Conservation (phyloP, 1,284 basidiomycete species). For the Apiotrichum gracile region DNA sequence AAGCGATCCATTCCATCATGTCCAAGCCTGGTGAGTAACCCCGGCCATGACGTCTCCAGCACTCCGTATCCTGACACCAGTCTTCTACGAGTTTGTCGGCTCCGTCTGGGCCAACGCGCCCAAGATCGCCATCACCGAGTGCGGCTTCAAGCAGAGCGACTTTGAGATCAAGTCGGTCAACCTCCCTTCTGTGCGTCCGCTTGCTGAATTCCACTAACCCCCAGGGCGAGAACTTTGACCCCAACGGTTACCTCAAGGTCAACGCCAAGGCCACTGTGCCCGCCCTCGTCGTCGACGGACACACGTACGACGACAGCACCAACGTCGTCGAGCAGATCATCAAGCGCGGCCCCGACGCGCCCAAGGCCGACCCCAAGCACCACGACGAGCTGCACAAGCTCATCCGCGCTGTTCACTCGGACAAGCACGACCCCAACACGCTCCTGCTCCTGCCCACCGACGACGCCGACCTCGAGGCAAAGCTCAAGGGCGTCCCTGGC, state of each 20-base stretch:
- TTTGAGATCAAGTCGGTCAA: slow-evolving; percentile 30
- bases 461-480: slow-evolving; percentile 54
- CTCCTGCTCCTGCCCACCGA: slow-evolving; percentile 51
- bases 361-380: slow-evolving; percentile 33
- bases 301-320: slow-evolving; percentile 8
- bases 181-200: slow-evolving; percentile 30
- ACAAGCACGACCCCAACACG: slow-evolving; percentile 57
- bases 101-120: slow-evolving; percentile 42
- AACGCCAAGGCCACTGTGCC: slow-evolving; percentile 58
- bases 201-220: not conserved
- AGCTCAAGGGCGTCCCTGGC: slow-evolving; percentile 46
- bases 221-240: slow-evolving; percentile 60
- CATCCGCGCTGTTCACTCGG: slow-evolving; percentile 52
- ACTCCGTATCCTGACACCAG: not conserved
- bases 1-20: not conserved
- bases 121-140: slow-evolving; percentile 38
- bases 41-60: too few relatives aligned
- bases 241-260: slow-evolving; percentile 53
- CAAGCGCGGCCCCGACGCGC: slow-evolving; percentile 48
- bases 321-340: slow-evolving; percentile 54
- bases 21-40: not conserved
- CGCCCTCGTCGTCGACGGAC: slow-evolving; percentile 47
- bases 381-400: slow-evolving; percentile 28
- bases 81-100: slow-evolving; percentile 37
- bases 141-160: slow-evolving; percentile 29